A percentile compares a stretch with the other conserved stretches of the same genome.
phyloP scores from a whole-genome alignment of 305 asterid species.

The Ruellia speciosa region DNA sequence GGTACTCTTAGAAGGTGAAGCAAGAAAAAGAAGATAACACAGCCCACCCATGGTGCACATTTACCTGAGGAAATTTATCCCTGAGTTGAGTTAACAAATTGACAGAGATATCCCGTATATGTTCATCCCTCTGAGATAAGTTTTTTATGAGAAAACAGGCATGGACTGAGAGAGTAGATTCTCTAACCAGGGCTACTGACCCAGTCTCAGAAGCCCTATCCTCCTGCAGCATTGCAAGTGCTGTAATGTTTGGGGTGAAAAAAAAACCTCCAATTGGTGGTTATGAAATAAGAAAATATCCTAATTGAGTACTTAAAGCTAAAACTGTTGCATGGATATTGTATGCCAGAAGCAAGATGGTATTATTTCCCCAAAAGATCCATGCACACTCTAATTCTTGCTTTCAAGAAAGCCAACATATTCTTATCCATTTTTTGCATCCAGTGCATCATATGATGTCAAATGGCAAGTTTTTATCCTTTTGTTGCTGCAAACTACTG shows the following conservation, averaged over 20 bases:
- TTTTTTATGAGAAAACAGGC: constrained; percentile 91
- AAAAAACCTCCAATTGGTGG: constrained; percentile 13
- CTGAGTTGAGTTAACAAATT: constrained; percentile 83
- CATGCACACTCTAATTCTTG: not conserved
- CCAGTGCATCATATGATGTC: not conserved
- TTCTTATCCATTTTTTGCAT: not conserved
- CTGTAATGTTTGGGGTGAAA: constrained; percentile 20
- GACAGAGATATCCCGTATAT: constrained; percentile 75
- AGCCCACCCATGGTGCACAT: constrained; percentile 18
- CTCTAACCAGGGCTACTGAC: constrained; percentile 66
- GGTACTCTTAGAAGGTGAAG: constrained; percentile 25
- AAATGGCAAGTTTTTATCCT: not conserved
- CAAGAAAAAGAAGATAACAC: constrained; percentile 21
- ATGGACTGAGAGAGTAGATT: constrained; percentile 75
- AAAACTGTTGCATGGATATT: not conserved
- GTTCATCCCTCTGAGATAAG: constrained; percentile 93
- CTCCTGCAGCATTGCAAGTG: constrained; percentile 59
- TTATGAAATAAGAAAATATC: no score
- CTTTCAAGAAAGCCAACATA: not conserved
- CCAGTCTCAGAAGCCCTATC: constrained; percentile 85
- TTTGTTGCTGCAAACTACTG: not conserved
- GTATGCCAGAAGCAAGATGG: not conserved
- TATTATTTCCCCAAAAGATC: not conserved
- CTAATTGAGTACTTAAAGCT: not conserved
- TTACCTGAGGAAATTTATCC: constrained; percentile 94